Conservation (phyloP, 2,329 filamentous ascomycete species). For the Phialemoniopsis sp. region DNA sequence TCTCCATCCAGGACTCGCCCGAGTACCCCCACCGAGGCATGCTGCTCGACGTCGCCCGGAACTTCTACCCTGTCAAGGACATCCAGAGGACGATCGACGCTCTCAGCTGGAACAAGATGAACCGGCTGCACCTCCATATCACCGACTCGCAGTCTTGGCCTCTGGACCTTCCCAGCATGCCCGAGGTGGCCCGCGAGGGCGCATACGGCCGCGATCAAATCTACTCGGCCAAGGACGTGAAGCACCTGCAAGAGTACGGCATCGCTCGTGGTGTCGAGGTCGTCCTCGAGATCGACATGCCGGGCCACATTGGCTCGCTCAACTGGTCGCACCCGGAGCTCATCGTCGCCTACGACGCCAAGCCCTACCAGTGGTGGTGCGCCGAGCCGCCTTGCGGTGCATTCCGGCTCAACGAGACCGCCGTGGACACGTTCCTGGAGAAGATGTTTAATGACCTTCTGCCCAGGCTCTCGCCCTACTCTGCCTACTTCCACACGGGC, state of each 20-base stretch:
- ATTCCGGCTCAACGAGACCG: constrained; percentile 70
- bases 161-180: constrained; percentile 71
- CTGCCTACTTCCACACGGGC: constrained; percentile 78
- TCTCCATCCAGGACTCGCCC: constrained; percentile 69
- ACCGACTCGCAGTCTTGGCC: constrained; percentile 87
- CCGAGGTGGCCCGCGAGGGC: constrained; percentile 67
- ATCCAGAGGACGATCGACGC: constrained; percentile 75
- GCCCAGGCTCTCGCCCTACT: constrained; percentile 65
- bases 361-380: constrained; percentile 56
- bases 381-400: constrained; percentile 63
- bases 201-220: constrained; percentile 65
- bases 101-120: constrained; percentile 76
- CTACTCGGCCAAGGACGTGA: constrained; percentile 64
- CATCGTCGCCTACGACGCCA: constrained; percentile 58
- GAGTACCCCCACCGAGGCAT: constrained; percentile 74
- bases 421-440: constrained; percentile 68
- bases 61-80: constrained; percentile 63
- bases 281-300: constrained; percentile 76
- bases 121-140: constrained; percentile 74
- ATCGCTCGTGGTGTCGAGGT: constrained; percentile 65
- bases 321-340: constrained; percentile 65
- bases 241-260: constrained; percentile 66
- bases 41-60: constrained; percentile 73
- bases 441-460: constrained; percentile 72
- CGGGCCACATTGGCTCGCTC: constrained; percentile 71